Evolutionary conservation across 2,329 filamentous ascomycete species (phyloP).

Genomic region (Stachybotrys elegans): DNA sequence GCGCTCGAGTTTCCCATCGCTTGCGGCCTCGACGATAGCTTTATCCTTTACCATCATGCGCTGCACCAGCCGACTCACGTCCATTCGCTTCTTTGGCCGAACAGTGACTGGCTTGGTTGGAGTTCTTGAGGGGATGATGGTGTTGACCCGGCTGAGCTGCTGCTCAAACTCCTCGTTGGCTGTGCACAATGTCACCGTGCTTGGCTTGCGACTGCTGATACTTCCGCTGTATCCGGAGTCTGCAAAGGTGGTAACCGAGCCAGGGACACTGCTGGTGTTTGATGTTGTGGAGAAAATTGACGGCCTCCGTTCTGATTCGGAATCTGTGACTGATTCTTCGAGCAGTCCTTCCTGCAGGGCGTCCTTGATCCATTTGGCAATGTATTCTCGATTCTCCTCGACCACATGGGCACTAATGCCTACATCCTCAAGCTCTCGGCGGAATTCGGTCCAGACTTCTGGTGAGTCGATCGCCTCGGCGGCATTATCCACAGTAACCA

Average conservation of each 20-base stretch:
- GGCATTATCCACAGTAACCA: neutral
- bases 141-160: neutral
- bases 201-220: neutral
- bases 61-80: neutral
- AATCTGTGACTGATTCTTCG: neutral
- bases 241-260: neutral
- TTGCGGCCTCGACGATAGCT: neutral
- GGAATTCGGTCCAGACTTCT: neutral
- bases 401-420: neutral
- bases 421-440: neutral
- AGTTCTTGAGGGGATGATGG: neutral
- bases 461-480: neutral
- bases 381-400: neutral
- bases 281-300: neutral
- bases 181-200: neutral
- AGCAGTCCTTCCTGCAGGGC: neutral
- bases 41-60: neutral
- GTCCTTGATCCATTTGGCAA: neutral
- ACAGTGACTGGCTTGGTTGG: no score
- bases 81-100: neutral
- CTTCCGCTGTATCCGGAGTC: neutral
- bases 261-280: neutral
- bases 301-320: neutral
- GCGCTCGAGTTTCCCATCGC: slow-evolving; percentile 11
- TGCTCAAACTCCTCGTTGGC: neutral